Evolutionary conservation across 805 yeast genomes (phyloP), one percentile per base, ranked within the genome.

Genomic region (Sungouiella thailandica): DNA sequence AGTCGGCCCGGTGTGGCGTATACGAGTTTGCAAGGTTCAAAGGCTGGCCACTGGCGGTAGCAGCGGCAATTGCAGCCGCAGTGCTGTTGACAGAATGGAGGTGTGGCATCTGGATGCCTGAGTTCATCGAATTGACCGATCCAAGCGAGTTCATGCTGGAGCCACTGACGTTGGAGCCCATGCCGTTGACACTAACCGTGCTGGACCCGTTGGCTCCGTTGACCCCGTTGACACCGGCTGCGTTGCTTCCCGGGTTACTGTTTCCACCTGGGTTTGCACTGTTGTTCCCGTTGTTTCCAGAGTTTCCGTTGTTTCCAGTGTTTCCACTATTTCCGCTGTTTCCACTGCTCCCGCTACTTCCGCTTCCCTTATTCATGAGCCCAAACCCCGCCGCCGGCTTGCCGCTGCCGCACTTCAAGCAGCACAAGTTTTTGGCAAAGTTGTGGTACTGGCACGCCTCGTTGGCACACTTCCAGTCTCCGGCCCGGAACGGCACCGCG

Each of bases 401-500:
- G 28, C 89, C 80, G 1, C 85, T 83, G 4, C 95, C 94, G 62
- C 97, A 88, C 55, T 90, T 80, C 53, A 88, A 69, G 55, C 97
- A 88, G 37, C 80, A 78, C 37, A 85, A 68, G 57, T 88, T 88
- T 52, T 88, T 88, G 3, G 96, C 96, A 68, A 88, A 88, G 57
- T 88, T 88, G 58, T 88, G 96, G 57, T 89, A 89, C 22, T 78
- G 71, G 57, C 96, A 89, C 17, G 74, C 67, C 35, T 82, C 89
- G 43, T 74, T 78, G 17, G 75, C 68, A 65, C 96, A 89, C 58
- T 87, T 88, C 96, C 96, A 89, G 60, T 88, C 97, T 33, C 96
- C 96, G 3, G 96, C 96, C 49, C 97, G 74, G 60, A 89, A 89
- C 19, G 96, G 96, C n/a, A 89, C 94, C 48, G 76, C 71, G 34